These are phyloP conservation scores for Zasmidium citrigriseum DNA, from an alignment of 2,329 filamentous ascomycete genomes.

Conservation along the genomic window DNA sequence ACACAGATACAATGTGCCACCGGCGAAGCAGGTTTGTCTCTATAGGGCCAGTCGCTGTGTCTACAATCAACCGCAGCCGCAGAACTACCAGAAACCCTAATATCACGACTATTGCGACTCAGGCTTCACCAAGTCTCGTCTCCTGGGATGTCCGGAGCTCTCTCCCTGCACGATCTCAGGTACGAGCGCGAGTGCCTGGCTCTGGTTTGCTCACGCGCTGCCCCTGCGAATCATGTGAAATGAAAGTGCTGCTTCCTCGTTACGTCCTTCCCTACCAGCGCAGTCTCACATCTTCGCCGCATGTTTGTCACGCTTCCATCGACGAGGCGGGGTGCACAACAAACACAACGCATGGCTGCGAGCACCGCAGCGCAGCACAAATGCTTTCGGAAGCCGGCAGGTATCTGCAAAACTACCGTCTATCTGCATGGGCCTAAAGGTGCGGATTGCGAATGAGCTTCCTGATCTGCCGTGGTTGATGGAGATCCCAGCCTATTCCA, in stretches of 20 bases:
- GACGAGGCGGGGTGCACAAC: background rate
- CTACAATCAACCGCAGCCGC: too few relatives aligned
- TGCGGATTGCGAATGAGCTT: conserved; percentile 1
- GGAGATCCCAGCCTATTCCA: conserved; percentile 1
- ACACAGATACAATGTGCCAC: too few relatives aligned
- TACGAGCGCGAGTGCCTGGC: background rate
- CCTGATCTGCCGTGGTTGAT: conserved; percentile 3
- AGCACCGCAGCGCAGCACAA: background rate
- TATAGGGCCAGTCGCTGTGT: too few relatives aligned
- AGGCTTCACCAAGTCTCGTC: too few relatives aligned
- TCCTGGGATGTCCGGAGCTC: background rate
- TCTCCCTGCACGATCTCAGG: background rate
- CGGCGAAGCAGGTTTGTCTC: too few relatives aligned
- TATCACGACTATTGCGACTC: too few relatives aligned
- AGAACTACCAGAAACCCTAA: too few relatives aligned
- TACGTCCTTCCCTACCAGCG: background rate
- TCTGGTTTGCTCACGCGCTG: background rate
- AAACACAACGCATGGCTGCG: background rate
- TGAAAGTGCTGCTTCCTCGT: background rate
- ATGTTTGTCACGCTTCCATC: background rate
- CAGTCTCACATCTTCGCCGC: background rate
- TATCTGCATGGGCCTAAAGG: conserved; percentile 1
- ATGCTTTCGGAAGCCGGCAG: background rate
- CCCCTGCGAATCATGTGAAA: background rate
- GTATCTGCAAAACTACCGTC: background rate